A percentile compares a stretch with the other conserved stretches of the same genome.
phyloP scores from a whole-genome alignment of 78 protist species.

The Tieghemostelium lacteum region DNA sequence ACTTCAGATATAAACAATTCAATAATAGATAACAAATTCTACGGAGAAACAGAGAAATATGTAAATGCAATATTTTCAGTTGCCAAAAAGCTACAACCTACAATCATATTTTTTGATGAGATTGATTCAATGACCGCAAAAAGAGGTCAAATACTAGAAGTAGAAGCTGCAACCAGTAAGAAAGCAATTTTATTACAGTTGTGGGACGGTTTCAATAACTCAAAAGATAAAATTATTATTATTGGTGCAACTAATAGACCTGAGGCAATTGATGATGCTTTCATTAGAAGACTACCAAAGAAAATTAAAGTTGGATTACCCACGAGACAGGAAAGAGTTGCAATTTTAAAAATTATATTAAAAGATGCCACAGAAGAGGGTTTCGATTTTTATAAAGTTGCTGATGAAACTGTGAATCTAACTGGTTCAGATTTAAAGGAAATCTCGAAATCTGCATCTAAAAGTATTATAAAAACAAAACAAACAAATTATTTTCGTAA shows the following conservation, averaged over 20 bases:
- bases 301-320: slow-evolving; percentile 11
- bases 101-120: slow-evolving; percentile 22
- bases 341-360: slow-evolving; percentile 23
- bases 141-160: neutral
- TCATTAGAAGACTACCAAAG: slow-evolving; percentile 65
- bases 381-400: neutral
- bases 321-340: neutral
- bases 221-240: slow-evolving; percentile 69
- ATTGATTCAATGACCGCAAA: neutral
- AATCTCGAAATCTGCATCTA: neutral
- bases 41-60: slow-evolving; percentile 22
- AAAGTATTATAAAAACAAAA: no score
- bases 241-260: slow-evolving; percentile 97
- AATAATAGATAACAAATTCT: slow-evolving; percentile 10
- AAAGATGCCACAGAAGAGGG: neutral
- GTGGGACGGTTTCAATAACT: slow-evolving; percentile 25
- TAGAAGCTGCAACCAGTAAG: neutral
- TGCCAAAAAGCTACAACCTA: slow-evolving; percentile 25
- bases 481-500: no score
- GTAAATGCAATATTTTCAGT: slow-evolving; percentile 6
- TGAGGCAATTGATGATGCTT: slow-evolving; percentile 95
- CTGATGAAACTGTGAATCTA: neutral
- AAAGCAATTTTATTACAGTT: slow-evolving; percentile 32
- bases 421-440: slow-evolving; percentile 20
- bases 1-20: slow-evolving; percentile 7